Conservation (phyloP, 257 asterid genomes). For the Capsicum baccatum region DNA sequence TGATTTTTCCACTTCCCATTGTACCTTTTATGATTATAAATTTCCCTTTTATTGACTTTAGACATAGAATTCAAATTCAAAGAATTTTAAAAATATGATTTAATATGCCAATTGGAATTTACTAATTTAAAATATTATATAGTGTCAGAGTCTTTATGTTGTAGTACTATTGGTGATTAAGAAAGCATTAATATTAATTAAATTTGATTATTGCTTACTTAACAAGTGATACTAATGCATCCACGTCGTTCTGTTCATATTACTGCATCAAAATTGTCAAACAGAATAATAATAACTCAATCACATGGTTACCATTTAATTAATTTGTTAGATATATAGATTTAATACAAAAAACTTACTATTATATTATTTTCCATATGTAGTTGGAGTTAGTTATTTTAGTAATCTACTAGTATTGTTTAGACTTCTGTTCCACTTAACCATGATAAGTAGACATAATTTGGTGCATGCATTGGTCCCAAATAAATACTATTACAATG, state of each 20-base stretch:
- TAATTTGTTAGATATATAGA: background rate
- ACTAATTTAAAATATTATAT: background rate
- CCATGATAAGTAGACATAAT: background rate
- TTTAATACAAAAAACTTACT: background rate
- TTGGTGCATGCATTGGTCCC: background rate
- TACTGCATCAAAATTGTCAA: slow-evolving; percentile 29
- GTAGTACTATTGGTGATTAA: slow-evolving; percentile 39
- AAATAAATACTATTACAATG: too few relatives aligned
- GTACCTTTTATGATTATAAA: slow-evolving; percentile 21
- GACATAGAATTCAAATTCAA: slow-evolving; percentile 34
- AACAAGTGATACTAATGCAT: slow-evolving; percentile 34
- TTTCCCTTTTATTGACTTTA: slow-evolving; percentile 37
- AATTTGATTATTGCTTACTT: slow-evolving; percentile 29
- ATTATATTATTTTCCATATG: background rate
- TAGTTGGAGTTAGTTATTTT: background rate
- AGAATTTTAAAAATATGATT: slow-evolving; percentile 7
- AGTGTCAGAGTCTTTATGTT: slow-evolving; percentile 28
- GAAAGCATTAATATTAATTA: slow-evolving; percentile 28
- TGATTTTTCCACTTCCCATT: slow-evolving; percentile 38
- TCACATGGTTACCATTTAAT: slow-evolving; percentile 10
- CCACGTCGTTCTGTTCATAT: slow-evolving; percentile 52
- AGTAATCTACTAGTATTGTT: background rate
- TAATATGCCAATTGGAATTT: background rate
- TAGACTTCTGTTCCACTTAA: background rate
- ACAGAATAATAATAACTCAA: slow-evolving; percentile 4